These are phyloP conservation scores for Backusella westeae DNA, from an alignment of 192 early-diverging fungal species.

Conservation along the genomic window DNA sequence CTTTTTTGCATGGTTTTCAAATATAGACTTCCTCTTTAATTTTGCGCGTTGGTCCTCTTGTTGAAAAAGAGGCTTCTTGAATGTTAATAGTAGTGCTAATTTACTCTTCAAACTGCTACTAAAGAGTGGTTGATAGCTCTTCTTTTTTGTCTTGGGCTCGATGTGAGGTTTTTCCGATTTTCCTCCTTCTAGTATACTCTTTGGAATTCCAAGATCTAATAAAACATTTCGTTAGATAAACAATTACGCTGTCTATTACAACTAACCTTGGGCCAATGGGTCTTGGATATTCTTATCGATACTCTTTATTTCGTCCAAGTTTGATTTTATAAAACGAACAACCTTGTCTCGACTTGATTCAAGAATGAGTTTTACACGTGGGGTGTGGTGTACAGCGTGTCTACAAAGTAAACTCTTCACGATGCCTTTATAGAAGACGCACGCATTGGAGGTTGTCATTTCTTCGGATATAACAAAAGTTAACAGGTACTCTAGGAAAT, in stretches of 20 bases:
- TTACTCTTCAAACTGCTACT: not conserved
- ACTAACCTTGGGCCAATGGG: constrained; percentile 21
- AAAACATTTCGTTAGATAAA: not conserved
- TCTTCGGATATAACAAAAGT: constrained; percentile 18
- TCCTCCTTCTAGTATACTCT: not conserved
- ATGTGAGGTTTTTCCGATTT: not conserved
- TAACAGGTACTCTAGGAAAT: constrained; percentile 30
- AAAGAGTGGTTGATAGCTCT: not conserved
- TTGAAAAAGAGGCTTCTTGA: not conserved
- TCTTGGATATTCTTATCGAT: constrained; percentile 16
- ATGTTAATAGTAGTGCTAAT: not conserved
- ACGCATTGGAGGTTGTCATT: constrained; percentile 22
- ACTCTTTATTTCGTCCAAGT: not conserved
- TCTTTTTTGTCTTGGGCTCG: not conserved
- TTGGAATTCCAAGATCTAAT: constrained; percentile 4
- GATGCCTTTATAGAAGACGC: constrained; percentile 29
- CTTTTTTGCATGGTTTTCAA: not conserved
- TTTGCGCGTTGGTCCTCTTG: not conserved
- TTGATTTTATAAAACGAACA: constrained; percentile 6
- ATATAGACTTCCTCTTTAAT: not conserved
- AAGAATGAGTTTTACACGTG: constrained; percentile 6
- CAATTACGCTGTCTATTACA: not conserved
- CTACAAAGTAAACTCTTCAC: constrained; percentile 22
- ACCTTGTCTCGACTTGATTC: constrained; percentile 12
- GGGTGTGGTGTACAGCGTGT: constrained; percentile 13